Conservation (phyloP, 257 asterid species). For the Salvia hispanica region DNA sequence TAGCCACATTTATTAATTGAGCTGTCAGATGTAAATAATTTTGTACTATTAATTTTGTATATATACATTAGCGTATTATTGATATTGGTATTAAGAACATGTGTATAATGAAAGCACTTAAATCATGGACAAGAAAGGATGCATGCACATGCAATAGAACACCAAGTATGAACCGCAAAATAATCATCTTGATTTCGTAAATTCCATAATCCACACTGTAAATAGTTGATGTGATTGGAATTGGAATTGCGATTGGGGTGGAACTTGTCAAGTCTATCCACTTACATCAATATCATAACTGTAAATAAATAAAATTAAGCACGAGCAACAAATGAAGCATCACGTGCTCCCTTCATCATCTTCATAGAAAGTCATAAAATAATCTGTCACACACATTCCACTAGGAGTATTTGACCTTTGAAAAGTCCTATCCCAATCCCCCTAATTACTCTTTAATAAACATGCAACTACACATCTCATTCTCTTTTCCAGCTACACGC, state of each 20-base stretch:
- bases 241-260: background rate
- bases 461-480: background rate
- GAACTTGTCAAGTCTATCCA: background rate
- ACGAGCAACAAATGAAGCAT: constrained; percentile 8
- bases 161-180: too few species aligned
- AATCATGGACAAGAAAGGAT: too few species aligned
- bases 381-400: constrained; percentile 8
- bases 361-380: constrained; percentile 18
- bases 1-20: too few species aligned
- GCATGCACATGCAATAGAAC: too few species aligned
- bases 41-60: too few species aligned
- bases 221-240: background rate
- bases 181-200: too few species aligned
- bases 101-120: too few species aligned
- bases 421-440: constrained; percentile 31
- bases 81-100: too few species aligned
- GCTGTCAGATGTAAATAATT: too few species aligned
- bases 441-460: background rate
- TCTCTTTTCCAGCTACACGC: background rate
- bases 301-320: background rate
- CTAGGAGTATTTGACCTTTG: constrained; percentile 13
- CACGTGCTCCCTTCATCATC: background rate
- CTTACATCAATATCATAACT: background rate
- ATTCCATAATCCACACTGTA: too few species aligned
- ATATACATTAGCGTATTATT: too few species aligned